Evolutionary conservation across 2,329 filamentous ascomycete genomes (phyloP).

Genomic region (Calonectria multiphialidica): DNA sequence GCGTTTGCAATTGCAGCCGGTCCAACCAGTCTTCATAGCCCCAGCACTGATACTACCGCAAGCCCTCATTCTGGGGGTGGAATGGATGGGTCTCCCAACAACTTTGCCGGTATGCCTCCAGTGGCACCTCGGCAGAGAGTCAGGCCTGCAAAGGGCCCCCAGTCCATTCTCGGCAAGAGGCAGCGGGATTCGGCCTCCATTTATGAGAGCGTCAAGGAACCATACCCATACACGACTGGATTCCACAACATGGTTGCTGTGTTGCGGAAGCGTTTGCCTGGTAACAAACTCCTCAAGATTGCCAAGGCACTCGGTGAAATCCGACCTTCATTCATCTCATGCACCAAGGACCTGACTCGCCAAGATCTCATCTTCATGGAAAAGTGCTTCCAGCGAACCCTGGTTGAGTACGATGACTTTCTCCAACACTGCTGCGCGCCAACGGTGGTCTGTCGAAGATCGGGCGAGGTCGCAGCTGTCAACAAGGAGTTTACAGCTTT

Average conservation of each 20-base stretch:
- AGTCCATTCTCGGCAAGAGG: constrained; percentile 69
- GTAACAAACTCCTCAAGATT: constrained; percentile 83
- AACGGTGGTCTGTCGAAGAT: constrained; percentile 90
- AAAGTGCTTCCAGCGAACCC: constrained; percentile 92
- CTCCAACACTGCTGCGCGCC: constrained; percentile 90
- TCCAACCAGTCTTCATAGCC: constrained; percentile 72
- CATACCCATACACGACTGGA: constrained; percentile 89
- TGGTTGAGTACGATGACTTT: constrained; percentile 94
- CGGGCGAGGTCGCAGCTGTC: constrained; percentile 93
- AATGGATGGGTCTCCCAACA: constrained; percentile 67
- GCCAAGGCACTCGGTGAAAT: constrained; percentile 90
- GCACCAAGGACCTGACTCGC: constrained; percentile 87
- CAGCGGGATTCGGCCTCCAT: constrained; percentile 83
- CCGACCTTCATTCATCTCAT: constrained; percentile 92
- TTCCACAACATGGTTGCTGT: constrained; percentile 91
- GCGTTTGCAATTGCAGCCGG: constrained; percentile 75
- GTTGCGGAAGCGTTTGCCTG: constrained; percentile 81
- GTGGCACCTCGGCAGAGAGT: constrained; percentile 52
- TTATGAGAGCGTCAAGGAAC: constrained; percentile 89
- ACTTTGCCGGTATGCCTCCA: constrained; percentile 44
- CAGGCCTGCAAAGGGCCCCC: constrained; percentile 57
- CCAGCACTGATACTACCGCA: constrained; percentile 72
- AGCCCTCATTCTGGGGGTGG: constrained; percentile 68
- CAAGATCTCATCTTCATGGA: constrained; percentile 98
- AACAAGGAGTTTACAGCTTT: constrained; percentile 98